Evolutionary conservation across 139 green algal species (phyloP).

Genomic region (Limnomonas spitsbergensis): DNA sequence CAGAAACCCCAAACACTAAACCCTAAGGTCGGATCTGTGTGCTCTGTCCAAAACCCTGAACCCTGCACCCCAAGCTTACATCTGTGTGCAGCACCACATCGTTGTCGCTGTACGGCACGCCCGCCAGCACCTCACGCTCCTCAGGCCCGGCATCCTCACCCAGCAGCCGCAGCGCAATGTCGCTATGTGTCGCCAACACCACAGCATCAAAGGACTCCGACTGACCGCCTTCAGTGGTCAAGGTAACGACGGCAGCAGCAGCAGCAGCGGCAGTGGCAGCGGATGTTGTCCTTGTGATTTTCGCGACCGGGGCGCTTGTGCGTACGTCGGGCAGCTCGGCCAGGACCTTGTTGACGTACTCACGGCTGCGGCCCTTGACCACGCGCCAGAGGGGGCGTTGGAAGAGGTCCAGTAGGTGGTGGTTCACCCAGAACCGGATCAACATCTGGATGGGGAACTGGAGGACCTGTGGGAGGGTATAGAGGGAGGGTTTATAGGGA

Average conservation of each 20-base stretch:
- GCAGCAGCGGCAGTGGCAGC: not conserved
- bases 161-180: slow-evolving; percentile 73
- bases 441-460: slow-evolving; percentile 82
- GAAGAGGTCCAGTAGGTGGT: slow-evolving; percentile 91
- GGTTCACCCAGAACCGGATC: slow-evolving; percentile 93
- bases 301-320: slow-evolving; percentile 46
- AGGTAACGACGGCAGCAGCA: not conserved
- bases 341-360: slow-evolving; percentile 75
- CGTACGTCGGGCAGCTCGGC: slow-evolving; percentile 66
- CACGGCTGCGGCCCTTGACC: slow-evolving; percentile 70
- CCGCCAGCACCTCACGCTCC: slow-evolving; percentile 66
- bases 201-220: slow-evolving; percentile 70
- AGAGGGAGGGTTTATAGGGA: not conserved
- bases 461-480: slow-evolving; percentile 56
- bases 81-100: slow-evolving; percentile 85
- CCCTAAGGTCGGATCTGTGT: too few relatives aligned
- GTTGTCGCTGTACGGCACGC: slow-evolving; percentile 81
- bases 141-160: slow-evolving; percentile 39
- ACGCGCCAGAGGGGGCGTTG: slow-evolving; percentile 87
- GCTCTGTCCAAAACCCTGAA: too few relatives aligned
- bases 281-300: too few relatives aligned
- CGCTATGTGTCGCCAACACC: slow-evolving; percentile 81
- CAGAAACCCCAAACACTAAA: too few relatives aligned
- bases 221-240: slow-evolving; percentile 41
- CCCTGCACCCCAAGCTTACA: too few relatives aligned